These are phyloP conservation scores for Patellifolia procumbens DNA, from an alignment of 179 eudicot species.

Conservation along the genomic window DNA sequence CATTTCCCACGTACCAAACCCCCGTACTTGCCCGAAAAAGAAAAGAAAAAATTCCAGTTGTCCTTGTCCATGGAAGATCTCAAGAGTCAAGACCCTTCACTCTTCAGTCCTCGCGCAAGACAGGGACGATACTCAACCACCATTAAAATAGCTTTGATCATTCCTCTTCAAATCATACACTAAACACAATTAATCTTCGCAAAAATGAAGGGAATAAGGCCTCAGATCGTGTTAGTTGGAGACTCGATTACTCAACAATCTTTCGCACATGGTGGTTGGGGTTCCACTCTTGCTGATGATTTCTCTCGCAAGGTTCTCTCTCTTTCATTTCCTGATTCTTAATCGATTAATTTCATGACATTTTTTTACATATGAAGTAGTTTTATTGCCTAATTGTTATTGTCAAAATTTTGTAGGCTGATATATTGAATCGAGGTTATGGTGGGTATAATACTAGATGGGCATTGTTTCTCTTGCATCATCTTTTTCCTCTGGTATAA, in stretches of 20 bases:
- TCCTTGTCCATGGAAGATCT: too few species aligned
- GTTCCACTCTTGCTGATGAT: constrained; percentile 71
- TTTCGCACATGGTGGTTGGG: constrained; percentile 75
- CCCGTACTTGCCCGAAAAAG: too few species aligned
- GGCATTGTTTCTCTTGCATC: constrained; percentile 85
- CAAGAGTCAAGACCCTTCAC: too few species aligned
- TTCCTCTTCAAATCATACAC: too few species aligned
- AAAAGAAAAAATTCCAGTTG: too few species aligned
- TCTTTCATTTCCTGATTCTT: neutral
- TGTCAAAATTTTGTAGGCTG: constrained; percentile 54
- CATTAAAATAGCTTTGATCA: too few species aligned
- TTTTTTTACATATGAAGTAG: neutral
- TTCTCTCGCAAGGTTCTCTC: constrained; percentile 73
- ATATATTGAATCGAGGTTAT: constrained; percentile 77
- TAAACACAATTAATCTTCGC: too few species aligned
- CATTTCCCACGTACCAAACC: too few species aligned
- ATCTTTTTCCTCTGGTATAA: constrained; percentile 78
- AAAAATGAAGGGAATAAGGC: constrained; percentile 49
- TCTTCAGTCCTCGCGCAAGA: too few species aligned
- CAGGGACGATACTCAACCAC: too few species aligned
- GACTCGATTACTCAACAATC: constrained; percentile 89
- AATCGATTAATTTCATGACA: neutral
- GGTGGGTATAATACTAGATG: constrained; percentile 90
- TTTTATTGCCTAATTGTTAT: neutral
- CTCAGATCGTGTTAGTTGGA: constrained; percentile 73